A percentile compares a stretch with the other conserved stretches of the same genome.
These are phyloP conservation scores for Alternaria consortialis DNA, from an alignment of 2,329 filamentous ascomycete genomes.

Conservation along the genomic window DNA sequence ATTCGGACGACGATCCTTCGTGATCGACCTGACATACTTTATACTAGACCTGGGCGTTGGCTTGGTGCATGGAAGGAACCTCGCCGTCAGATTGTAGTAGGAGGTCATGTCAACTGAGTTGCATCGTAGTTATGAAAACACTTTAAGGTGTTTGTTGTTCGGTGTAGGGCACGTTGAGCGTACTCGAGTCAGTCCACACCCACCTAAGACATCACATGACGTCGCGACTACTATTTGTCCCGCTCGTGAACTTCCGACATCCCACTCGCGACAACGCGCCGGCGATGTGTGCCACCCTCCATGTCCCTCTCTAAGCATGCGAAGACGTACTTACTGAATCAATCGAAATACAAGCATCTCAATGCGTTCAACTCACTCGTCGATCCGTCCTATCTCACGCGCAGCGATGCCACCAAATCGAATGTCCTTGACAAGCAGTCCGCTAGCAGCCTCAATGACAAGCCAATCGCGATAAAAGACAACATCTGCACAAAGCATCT, in stretches of 20 bases:
- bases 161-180: background rate
- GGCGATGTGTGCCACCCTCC: slow-evolving; percentile 37
- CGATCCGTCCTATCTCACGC: slow-evolving; percentile 29
- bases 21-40: no score
- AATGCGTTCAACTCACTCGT: slow-evolving; percentile 51
- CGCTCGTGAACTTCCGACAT: slow-evolving; percentile 15
- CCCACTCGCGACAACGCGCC: slow-evolving; percentile 23
- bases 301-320: slow-evolving; percentile 53
- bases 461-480: slow-evolving; percentile 59
- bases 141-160: no score
- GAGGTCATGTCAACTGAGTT: no score
- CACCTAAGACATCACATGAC: slow-evolving; percentile 18
- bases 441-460: slow-evolving; percentile 30
- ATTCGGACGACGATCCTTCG: background rate
- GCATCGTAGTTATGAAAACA: no score
- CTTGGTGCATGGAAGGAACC: no score
- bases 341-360: slow-evolving; percentile 43
- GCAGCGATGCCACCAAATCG: slow-evolving; percentile 28
- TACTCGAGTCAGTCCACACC: slow-evolving; percentile 7
- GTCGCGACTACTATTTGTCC: slow-evolving; percentile 21
- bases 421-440: background rate
- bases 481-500: slow-evolving; percentile 59
- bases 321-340: slow-evolving; percentile 47
- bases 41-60: no score
- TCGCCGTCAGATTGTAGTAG: no score